Base-by-base conservation (phyloP, 2,329 filamentous ascomycete species). In the Podosphaera xanthii region DNA sequence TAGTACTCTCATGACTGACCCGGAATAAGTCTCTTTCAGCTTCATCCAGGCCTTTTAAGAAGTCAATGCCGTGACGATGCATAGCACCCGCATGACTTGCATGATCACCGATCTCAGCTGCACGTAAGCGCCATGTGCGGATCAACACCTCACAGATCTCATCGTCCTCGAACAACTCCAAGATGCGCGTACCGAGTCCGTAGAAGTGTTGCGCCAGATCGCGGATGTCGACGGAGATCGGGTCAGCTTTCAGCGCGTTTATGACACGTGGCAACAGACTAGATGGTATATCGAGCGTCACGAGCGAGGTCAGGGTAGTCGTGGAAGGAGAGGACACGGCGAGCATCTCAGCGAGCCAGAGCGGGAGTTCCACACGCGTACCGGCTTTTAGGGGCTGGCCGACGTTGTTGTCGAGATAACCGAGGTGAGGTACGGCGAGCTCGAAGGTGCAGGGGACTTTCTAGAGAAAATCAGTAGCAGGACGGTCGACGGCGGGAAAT, bases 361-460 rank as follows among this genome's bases (percentile, higher is more conserved):
- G 77, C 1, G 92, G 92, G 0, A 97, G 81, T 62, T 85, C 80
- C 54, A 97, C 77, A 50, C 83, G 82, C 0, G 88, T 91, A 61
- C 87, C 86, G 59, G 83, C 73, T 70, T 91, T 92, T 66, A 97
- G 83, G 69, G 86, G 72, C 38, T 77, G 73, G 2, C 72, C 69
- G 33, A 86, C 78, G 67, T 87, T 91, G 67, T 89, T 89, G 72
- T 94, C 89, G 61, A 98, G 78, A 70, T 94, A 88, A 64, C 90
- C 90, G 53, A 97, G 80, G 60, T 86, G 83, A 30, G 89, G 85
- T 38, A 95, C 83, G 61, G 91, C 86, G 67, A 96, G 80, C 68
- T 95, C 86, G 72, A 97, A 96, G 58, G 86, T 94, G 74, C 90
- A 95, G 48, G 92, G 91, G 38, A 96, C 81, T 86, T 96, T 97